Conservation (phyloP, 179 eudicot species). For the Camellia oleifera region DNA sequence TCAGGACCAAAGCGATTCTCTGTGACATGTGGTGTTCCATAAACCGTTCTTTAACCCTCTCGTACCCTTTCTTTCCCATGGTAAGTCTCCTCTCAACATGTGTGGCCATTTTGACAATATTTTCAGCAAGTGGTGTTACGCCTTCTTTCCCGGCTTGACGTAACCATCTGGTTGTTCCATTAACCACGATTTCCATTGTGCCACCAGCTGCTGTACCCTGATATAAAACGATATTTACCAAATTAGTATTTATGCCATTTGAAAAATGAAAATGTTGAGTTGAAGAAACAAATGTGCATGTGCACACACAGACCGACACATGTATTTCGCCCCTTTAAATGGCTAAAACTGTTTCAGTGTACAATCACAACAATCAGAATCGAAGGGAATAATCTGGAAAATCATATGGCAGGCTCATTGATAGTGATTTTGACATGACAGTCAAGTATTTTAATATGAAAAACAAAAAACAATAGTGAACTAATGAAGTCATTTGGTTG, state of each 20-base stretch:
- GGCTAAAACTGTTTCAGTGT: not conserved
- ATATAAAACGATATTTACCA: not conserved
- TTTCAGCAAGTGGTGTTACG: slow-evolving; percentile 63
- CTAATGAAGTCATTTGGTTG: not conserved
- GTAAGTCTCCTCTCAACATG: slow-evolving; percentile 70
- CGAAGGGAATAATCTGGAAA: too few relatives aligned
- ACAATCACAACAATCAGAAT: not conserved
- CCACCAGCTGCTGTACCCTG: slow-evolving; percentile 99
- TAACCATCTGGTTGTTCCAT: slow-evolving; percentile 74
- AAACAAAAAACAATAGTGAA: too few relatives aligned
- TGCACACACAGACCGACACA: not conserved
- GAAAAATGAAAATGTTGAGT: not conserved
- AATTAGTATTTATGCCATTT: not conserved
- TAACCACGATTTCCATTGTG: slow-evolving; percentile 76
- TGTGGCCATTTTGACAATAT: slow-evolving; percentile 72
- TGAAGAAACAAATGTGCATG: not conserved
- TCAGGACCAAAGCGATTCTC: slow-evolving; percentile 65
- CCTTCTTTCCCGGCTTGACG: slow-evolving; percentile 91
- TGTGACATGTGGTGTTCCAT: slow-evolving; percentile 74
- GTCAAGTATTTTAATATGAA: too few relatives aligned
- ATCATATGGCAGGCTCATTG: not conserved
- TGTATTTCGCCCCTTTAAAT: too few relatives aligned
- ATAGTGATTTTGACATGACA: not conserved
- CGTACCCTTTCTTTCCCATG: slow-evolving; percentile 79
- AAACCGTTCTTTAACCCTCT: slow-evolving; percentile 76